Percentiles rank a stretch among this genome's conserved stretches.
phyloP scores from a whole-genome alignment of 2,329 filamentous ascomycete genomes.

The Cercospora sp. region DNA sequence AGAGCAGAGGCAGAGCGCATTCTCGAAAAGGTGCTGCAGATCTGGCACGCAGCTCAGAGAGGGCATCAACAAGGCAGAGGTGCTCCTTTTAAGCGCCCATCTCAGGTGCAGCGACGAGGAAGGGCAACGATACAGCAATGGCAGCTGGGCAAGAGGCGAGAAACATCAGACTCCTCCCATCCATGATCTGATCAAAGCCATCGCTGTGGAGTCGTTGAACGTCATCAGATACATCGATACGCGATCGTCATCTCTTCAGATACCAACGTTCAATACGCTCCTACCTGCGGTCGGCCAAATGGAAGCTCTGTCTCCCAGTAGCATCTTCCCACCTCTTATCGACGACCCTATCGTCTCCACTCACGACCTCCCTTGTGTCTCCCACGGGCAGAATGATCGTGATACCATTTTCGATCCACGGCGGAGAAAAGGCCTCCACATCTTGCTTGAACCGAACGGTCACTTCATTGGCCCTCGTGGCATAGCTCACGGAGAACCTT shows the following conservation, averaged over 20 bases:
- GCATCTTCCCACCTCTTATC: not conserved
- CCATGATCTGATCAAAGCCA: not conserved
- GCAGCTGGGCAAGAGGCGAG: conserved; percentile 1
- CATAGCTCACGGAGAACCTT: conserved; percentile 48
- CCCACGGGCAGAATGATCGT: conserved; percentile 55
- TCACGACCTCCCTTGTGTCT: conserved; percentile 47
- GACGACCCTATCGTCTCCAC: conserved; percentile 15
- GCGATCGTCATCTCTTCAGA: not conserved
- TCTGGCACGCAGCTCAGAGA: conserved; percentile 10
- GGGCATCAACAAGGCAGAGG: not conserved
- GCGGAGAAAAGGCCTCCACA: conserved; percentile 48
- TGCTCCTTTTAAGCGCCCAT: not conserved
- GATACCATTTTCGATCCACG: conserved; percentile 50
- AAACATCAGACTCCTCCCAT: not conserved
- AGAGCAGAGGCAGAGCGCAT: conserved; percentile 18
- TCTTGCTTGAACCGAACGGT: conserved; percentile 46
- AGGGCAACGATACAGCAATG: not conserved
- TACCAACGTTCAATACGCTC: not conserved
- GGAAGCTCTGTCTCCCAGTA: not conserved
- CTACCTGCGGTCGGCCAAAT: not conserved
- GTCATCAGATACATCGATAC: not conserved
- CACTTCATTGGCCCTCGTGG: conserved; percentile 49
- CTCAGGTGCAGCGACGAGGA: not conserved
- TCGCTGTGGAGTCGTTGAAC: not conserved
- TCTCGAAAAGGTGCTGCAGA: conserved; percentile 9